Conservation (phyloP, 768 basidiomycete genomes). For the Amanita polypyramis region DNA sequence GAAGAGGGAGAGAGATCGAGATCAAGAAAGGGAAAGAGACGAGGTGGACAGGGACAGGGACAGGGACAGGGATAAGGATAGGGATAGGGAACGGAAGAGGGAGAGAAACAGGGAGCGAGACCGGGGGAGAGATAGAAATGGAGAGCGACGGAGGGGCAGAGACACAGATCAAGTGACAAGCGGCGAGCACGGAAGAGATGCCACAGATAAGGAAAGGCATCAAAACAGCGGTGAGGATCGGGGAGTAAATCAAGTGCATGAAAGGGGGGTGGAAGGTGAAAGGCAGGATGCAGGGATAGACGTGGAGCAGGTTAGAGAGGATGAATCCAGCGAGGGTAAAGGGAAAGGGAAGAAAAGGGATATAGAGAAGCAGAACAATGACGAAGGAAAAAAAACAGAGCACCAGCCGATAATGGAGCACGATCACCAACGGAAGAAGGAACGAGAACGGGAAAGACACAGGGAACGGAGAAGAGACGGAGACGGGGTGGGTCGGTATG, state of each 20-base stretch:
- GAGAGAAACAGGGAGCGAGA: constrained; percentile 18
- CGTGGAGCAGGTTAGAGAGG: background rate
- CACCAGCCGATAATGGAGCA: constrained; percentile 10
- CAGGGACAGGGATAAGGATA: constrained; percentile 11
- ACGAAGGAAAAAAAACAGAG: constrained; percentile 7
- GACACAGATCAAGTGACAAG: no score
- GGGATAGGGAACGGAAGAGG: constrained; percentile 5
- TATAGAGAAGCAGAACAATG: constrained; percentile 11
- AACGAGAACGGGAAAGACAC: constrained; percentile 14
- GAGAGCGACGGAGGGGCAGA: background rate
- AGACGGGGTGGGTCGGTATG: background rate
- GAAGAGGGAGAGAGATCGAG: constrained; percentile 5
- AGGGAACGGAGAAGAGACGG: constrained; percentile 8
- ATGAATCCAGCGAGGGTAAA: background rate
- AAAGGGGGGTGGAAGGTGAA: background rate
- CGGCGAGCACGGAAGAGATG: background rate
- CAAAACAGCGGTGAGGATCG: background rate
- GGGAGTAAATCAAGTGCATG: background rate
- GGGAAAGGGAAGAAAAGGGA: constrained; percentile 11
- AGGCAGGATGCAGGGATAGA: background rate
- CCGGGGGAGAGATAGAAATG: background rate
- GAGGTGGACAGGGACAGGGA: constrained; percentile 12
- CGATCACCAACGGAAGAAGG: constrained; percentile 9
- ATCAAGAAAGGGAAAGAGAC: constrained; percentile 10
- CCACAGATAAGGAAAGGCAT: background rate